Evolutionary conservation across 306 rosid genomes (phyloP).

Genomic region (Trifolium repens): DNA sequence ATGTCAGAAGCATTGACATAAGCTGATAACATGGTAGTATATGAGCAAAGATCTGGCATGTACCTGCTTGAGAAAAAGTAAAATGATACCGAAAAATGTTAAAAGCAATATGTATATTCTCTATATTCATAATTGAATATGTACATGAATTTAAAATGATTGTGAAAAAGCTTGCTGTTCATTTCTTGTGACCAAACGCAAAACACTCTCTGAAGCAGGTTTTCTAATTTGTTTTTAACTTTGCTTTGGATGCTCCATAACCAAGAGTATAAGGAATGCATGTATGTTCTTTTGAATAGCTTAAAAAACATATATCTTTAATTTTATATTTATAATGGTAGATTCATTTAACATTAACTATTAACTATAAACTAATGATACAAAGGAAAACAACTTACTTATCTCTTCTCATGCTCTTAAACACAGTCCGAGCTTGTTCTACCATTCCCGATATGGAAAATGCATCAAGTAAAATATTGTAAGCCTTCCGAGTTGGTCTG

Average conservation of each 20-base stretch:
- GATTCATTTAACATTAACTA: not conserved
- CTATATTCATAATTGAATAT: constrained; percentile 5
- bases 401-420: constrained; percentile 96
- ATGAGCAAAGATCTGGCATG: constrained; percentile 82
- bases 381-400: constrained; percentile 56
- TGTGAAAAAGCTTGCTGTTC: not conserved
- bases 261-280: not conserved
- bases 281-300: not conserved
- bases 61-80: constrained; percentile 55
- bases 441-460: constrained; percentile 96
- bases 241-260: constrained; percentile 7
- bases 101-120: not conserved
- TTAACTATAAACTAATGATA: constrained; percentile 8
- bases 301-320: not conserved
- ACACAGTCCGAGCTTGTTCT: constrained; percentile 84
- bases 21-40: constrained; percentile 90
- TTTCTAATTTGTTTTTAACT: not conserved
- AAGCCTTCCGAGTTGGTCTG: constrained; percentile 95
- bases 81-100: constrained; percentile 35
- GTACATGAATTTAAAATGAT: constrained; percentile 9
- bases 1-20: constrained; percentile 85
- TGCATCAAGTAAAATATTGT: constrained; percentile 89
- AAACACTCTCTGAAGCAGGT: not conserved
- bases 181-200: constrained; percentile 1
- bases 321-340: constrained; percentile 10